Base-by-base conservation (phyloP, 768 basidiomycete species). In the Glaciozyma antarctica region DNA sequence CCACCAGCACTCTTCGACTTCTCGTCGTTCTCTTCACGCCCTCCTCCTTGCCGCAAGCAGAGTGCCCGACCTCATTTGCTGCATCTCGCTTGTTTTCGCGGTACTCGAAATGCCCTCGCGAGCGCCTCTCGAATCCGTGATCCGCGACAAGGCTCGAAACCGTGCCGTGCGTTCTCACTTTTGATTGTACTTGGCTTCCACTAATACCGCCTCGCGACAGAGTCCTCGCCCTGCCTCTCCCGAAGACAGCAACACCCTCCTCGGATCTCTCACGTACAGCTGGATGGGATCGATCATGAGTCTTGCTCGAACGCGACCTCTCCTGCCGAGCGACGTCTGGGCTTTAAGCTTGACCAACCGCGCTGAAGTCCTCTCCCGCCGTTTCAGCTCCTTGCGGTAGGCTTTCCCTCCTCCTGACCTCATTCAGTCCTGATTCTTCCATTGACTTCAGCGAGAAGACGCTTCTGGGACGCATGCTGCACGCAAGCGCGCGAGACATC, bases 251-350 rank as follows among this genome's bases (percentile, higher is more conserved):
- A 64, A 62, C 45, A 66, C 57, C 9, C 58, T 72, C 13, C 48
- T 63, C 19, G 62, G 64, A 2, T 62, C 61, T 3, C 32, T 72
- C 43, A 66, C 55, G 1, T 72, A 71, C 55, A 10, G 21, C 5
- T 72, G 71, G 71, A 62, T 72, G 60, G 45, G 32, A 43, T 38
- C 41, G 5, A 34, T 72, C 45, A 66, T 72, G 62, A 16, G 9
- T 0, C 15, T 62, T 2, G 64, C 64, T 12, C 30, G 26, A 0
- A 21, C 17, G 19, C 64, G 69, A 9, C 60, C 71, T 10, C 53
- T 72, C 5, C 26, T 38, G 5, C 54, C 66, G 1, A 26, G n/a
- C 45, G 71, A 72, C 34, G 66, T 72, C 0, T 72, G 66, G 61
- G 52, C 57, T 13, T 67, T 72, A n/a, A 64, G 66, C 26, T 47